These are phyloP conservation scores for Ilyonectria mors-panacis DNA, from an alignment of 2,329 filamentous ascomycete genomes.

Conservation along the genomic window DNA sequence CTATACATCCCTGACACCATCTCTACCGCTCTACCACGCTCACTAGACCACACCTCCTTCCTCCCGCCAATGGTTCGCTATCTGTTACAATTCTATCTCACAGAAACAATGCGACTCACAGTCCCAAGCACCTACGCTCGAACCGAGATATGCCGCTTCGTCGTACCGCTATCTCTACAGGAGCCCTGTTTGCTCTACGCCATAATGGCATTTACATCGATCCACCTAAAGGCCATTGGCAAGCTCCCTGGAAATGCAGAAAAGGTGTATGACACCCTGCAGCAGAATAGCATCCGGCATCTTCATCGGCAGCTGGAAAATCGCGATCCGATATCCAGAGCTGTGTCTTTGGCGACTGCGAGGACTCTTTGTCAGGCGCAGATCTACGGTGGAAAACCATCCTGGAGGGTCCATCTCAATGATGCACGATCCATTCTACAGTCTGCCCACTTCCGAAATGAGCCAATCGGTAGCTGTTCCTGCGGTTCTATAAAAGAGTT, in stretches of 20 bases:
- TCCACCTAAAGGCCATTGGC: conserved; percentile 25
- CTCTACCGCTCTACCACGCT: not conserved
- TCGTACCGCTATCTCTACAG: conserved; percentile 33
- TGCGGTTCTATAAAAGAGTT: conserved; percentile 1
- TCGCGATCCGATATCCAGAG: conserved; percentile 10
- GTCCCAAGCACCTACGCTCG: conserved; percentile 34
- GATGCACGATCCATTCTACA: conserved; percentile 32
- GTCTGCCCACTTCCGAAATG: not conserved
- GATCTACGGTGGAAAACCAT: conserved; percentile 32
- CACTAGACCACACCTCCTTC: not conserved
- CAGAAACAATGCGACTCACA: conserved; percentile 37
- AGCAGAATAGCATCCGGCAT: conserved; percentile 25
- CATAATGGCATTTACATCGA: conserved; percentile 33
- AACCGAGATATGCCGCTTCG: conserved; percentile 34
- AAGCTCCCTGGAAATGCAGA: conserved; percentile 6
- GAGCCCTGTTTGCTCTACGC: conserved; percentile 37
- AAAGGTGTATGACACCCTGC: conserved; percentile 25
- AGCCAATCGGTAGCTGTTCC: rapidly evolving
- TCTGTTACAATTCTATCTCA: conserved; percentile 34
- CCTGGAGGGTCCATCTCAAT: conserved; percentile 35
- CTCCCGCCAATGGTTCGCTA: conserved; percentile 32
- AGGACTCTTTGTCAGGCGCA: conserved; percentile 37
- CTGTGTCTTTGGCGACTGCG: conserved; percentile 30
- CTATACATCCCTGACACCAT: not conserved
- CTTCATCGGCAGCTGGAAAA: conserved; percentile 18